A percentile compares a stretch with the other conserved stretches of the same genome.
Evolutionary conservation across 768 basidiomycete genomes (phyloP).

Genomic region (Strobilomyces confusus): DNA sequence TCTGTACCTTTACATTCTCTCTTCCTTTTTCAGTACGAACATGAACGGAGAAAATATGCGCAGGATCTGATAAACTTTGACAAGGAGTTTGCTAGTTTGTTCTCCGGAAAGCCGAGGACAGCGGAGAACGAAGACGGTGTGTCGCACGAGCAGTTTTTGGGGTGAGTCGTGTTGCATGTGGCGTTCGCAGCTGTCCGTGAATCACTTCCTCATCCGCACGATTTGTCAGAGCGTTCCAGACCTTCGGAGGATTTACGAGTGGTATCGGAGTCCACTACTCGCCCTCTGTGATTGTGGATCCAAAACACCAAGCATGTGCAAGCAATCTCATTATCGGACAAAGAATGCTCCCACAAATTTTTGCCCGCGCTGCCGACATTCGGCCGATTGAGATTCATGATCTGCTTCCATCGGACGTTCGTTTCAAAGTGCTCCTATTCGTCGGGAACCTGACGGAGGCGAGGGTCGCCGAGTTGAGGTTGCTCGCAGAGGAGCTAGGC

Average conservation of each 20-base stretch:
- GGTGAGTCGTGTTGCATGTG: constrained; percentile 13
- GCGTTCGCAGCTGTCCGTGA: not conserved
- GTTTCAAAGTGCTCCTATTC: constrained; percentile 36
- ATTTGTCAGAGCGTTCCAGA: constrained; percentile 29
- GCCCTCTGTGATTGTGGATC: constrained; percentile 32
- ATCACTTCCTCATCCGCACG: not conserved
- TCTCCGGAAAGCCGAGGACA: constrained; percentile 63
- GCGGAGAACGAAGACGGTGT: constrained; percentile 35
- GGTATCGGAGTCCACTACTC: constrained; percentile 38
- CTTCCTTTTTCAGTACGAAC: constrained; percentile 53
- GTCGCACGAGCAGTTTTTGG: constrained; percentile 35
- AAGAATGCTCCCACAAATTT: constrained; percentile 32
- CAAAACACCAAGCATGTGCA: constrained; percentile 27
- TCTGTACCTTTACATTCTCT: not conserved
- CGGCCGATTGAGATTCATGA: constrained; percentile 38
- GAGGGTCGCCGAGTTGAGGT: constrained; percentile 17
- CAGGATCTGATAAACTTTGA: too few relatives aligned
- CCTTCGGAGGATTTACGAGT: constrained; percentile 33
- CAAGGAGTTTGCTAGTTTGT: constrained; percentile 56
- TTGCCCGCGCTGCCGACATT: constrained; percentile 34
- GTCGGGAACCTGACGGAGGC: constrained; percentile 22
- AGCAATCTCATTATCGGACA: constrained; percentile 29
- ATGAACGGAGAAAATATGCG: constrained; percentile 63
- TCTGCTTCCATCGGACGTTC: constrained; percentile 30
- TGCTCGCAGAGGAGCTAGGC: constrained; percentile 25